Percentiles rank a stretch among this genome's conserved stretches.
These are phyloP conservation scores for Aspergillus sclerotiicarbonarius DNA, from an alignment of 495 filamentous ascomycete genomes.

Conservation along the genomic window DNA sequence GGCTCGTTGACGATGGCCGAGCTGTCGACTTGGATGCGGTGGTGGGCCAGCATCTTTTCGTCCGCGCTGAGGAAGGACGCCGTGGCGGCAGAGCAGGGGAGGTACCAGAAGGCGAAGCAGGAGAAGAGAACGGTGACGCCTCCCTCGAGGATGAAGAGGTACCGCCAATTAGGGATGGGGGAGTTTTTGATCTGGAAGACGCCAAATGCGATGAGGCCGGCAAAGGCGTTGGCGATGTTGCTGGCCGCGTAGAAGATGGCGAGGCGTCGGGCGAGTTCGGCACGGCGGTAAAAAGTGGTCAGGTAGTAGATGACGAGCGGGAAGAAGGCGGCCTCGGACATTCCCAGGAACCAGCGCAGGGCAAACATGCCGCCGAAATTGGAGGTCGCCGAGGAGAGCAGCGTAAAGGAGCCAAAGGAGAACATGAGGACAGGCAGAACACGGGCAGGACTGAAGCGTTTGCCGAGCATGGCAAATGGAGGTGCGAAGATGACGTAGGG, in stretches of 20 bases:
- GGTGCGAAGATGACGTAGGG: conserved; percentile 72
- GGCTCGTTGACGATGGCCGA: conserved; percentile 69
- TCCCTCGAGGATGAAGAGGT: conserved; percentile 78
- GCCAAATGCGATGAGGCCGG: conserved; percentile 70
- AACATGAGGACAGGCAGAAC: conserved; percentile 71
- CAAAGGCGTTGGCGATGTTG: conserved; percentile 72
- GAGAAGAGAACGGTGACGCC: conserved; percentile 60
- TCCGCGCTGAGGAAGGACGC: conserved; percentile 61
- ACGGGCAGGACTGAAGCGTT: conserved; percentile 61
- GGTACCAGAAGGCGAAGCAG: conserved; percentile 66
- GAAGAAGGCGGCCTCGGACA: conserved; percentile 73
- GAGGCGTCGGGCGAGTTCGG: conserved; percentile 72
- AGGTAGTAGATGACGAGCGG: conserved; percentile 63
- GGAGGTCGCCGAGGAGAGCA: conserved; percentile 51
- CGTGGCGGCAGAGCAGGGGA: conserved; percentile 61
- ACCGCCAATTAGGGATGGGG: conserved; percentile 60
- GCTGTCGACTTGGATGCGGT: conserved; percentile 72
- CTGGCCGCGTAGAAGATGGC: conserved; percentile 78
- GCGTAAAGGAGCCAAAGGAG: conserved; percentile 59
- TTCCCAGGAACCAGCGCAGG: conserved; percentile 57
- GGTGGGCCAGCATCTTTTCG: conserved; percentile 69
- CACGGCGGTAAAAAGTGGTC: conserved; percentile 68
- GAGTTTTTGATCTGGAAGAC: conserved; percentile 68
- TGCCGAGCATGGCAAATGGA: conserved; percentile 64
- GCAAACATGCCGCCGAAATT: conserved; percentile 68